phyloP scores from a whole-genome alignment of 768 basidiomycete genomes.

The Lentinus brumalis region DNA sequence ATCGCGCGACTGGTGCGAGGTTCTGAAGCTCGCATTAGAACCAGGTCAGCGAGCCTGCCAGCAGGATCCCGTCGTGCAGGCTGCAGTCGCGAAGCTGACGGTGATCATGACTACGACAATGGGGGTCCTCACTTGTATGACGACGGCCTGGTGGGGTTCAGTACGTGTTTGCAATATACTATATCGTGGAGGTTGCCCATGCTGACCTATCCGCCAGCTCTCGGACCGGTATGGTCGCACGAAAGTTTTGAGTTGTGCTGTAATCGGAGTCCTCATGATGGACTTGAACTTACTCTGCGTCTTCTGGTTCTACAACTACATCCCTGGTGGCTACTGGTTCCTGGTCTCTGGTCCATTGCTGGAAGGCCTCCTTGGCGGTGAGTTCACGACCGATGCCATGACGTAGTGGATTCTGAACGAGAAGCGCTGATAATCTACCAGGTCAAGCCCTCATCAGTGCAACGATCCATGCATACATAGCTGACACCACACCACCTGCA shows the following conservation, averaged over 20 bases:
- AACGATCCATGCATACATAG: constrained; percentile 63
- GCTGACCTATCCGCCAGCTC: constrained; percentile 40
- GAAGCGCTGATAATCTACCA: background rate
- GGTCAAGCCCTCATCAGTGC: constrained; percentile 40
- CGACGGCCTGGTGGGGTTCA: constrained; percentile 85
- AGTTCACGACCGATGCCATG: constrained; percentile 22
- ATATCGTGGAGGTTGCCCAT: background rate
- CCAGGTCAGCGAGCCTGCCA: constrained; percentile 44
- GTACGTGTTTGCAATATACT: constrained; percentile 42
- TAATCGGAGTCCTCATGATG: constrained; percentile 59
- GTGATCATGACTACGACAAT: constrained; percentile 62
- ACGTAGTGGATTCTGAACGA: background rate
- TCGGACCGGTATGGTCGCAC: constrained; percentile 81
- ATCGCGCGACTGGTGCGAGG: background rate
- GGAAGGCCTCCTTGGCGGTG: constrained; percentile 76
- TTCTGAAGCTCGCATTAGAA: background rate
- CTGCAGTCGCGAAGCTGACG: constrained; percentile 66
- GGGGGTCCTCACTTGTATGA: constrained; percentile 77
- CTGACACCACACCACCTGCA: constrained; percentile 62
- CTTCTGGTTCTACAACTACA: constrained; percentile 50
- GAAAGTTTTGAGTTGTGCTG: constrained; percentile 58
- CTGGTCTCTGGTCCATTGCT: constrained; percentile 63
- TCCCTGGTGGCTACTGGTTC: constrained; percentile 86
- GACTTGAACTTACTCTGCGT: constrained; percentile 73
- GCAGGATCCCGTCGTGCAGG: constrained; percentile 71